Evolutionary conservation across 164 flowering plant species (phyloP).

Genomic region (Tetracentron sinense): DNA sequence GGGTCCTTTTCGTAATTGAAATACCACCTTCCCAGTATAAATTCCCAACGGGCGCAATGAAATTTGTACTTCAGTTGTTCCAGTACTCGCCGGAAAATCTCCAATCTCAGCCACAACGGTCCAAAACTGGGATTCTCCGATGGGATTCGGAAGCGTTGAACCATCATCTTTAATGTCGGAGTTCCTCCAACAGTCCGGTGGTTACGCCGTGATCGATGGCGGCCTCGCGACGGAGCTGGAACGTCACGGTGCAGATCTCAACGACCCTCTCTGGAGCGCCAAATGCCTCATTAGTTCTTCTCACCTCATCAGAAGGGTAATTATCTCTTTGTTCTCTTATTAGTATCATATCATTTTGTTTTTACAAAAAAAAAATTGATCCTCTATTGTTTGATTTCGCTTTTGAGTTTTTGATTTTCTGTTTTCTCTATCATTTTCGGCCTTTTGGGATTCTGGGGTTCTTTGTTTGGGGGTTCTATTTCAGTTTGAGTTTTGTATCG

Average conservation of each 20-base stretch:
- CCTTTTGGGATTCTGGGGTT: background rate
- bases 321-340: background rate
- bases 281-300: slow-evolving; percentile 79
- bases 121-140: background rate
- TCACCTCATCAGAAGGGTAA: slow-evolving; percentile 67
- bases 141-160: background rate
- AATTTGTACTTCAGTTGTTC: no score
- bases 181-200: slow-evolving; percentile 54
- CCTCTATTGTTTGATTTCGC: background rate
- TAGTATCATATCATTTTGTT: no score
- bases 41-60: no score
- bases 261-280: slow-evolving; percentile 97
- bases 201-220: slow-evolving; percentile 80
- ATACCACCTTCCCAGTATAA: no score
- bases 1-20: no score
- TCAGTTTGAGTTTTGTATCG: no score
- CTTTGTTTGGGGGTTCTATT: background rate
- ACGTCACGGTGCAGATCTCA: slow-evolving; percentile 80
- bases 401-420: background rate
- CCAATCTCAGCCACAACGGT: background rate
- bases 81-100: background rate
- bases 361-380: background rate
- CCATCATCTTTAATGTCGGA: slow-evolving; percentile 28
- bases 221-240: slow-evolving; percentile 97
- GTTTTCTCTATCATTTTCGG: background rate